Base-by-base conservation (phyloP, 2,329 filamentous ascomycete species). In the Talaromyces atroroseus region DNA sequence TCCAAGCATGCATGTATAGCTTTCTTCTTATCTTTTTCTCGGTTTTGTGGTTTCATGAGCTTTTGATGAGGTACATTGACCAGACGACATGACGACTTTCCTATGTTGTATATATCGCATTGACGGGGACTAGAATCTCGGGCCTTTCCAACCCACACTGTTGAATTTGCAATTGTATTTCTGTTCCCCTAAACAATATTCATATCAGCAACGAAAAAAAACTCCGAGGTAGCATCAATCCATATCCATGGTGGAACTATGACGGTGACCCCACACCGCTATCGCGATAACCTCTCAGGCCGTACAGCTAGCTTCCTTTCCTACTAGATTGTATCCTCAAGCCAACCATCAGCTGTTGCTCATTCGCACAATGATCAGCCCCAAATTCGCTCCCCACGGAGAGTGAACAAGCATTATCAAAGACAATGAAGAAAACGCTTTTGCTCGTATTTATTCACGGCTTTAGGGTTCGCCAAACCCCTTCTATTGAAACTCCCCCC, bases 361-460 rank as follows among this genome's bases (percentile, higher is more conserved):
- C 18, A 16, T 18, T 23, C 14, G n/a, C 23, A 50, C 20, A 8
- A 58, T 54, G 56, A 49, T 44, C 45, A 49, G 14, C 50, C 18
- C 24, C 38, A 11, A 34, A n/a, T 44, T 20, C 10, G 29, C 56
- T 54, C 56, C 51, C 24, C 14, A 52, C 51, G 56, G 56, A 21
- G 56, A 48, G 29, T 58, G 51, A 58, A 3, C 8, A 38, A 29
- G 5, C 8, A 32, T 23, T 16, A 42, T 12, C 11, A 8, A 29
- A 44, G 45, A 52, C 11, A 56, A 77, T 77, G 75, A 72, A 68
- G 59, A 78, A 76, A 60, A 76, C 74, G 57, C 63, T 78, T 42
- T 65, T 78, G 48, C 64, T 78, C 44, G 75, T 77, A 48, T 78
- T 77, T 57, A 76, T 78, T 29, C 76, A 78, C 58, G 76, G 76